These are phyloP conservation scores for Oryza brachyantha DNA, from an alignment of 176 grass and related monocot genomes.

Conservation along the genomic window DNA sequence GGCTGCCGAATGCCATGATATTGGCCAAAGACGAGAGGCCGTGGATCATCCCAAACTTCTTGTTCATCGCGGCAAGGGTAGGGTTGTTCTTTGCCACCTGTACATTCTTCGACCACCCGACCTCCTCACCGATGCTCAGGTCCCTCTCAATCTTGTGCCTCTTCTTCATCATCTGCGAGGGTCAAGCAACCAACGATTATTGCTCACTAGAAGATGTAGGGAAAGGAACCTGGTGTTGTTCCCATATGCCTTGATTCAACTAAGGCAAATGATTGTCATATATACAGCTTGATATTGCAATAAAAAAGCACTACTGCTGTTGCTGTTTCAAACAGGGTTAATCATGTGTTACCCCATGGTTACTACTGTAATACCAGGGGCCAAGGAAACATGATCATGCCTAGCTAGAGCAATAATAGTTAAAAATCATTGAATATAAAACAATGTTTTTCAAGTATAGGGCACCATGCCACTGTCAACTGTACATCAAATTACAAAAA, in stretches of 20 bases:
- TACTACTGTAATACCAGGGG: background rate
- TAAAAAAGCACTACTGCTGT: background rate
- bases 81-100: slow-evolving; percentile 78
- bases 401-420: background rate
- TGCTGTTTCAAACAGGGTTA: background rate
- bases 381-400: background rate
- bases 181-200: slow-evolving; percentile 17
- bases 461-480: background rate
- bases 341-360: background rate
- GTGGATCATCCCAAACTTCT: slow-evolving; percentile 98
- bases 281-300: background rate
- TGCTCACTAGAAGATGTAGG: background rate
- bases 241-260: background rate
- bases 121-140: slow-evolving; percentile 79
- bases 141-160: slow-evolving; percentile 96
- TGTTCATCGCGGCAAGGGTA: slow-evolving; percentile 75
- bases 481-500: background rate
- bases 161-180: slow-evolving; percentile 91
- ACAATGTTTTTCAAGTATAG: background rate
- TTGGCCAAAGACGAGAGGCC: slow-evolving; percentile 90
- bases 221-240: background rate
- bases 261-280: background rate
- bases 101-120: slow-evolving; percentile 90
- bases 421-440: background rate
- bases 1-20: slow-evolving; percentile 87